A percentile compares a stretch with the other conserved stretches of the same genome.
phyloP scores from a whole-genome alignment of 2,329 filamentous ascomycete genomes.

The Ophiobolus disseminans region DNA sequence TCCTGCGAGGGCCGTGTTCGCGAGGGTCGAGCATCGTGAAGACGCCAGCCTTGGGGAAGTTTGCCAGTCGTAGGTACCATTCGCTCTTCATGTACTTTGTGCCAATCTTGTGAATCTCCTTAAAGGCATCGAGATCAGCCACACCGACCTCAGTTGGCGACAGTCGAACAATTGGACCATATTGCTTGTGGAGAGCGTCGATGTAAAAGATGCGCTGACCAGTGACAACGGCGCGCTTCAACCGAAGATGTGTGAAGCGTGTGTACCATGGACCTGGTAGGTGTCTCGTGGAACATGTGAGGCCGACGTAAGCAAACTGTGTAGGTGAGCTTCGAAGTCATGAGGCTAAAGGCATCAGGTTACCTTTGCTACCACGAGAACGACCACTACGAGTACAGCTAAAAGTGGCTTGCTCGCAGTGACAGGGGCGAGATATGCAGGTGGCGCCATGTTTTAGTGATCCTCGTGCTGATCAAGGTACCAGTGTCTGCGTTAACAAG shows the following conservation, averaged over 20 bases:
- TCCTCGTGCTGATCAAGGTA: not conserved
- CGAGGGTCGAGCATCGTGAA: conserved; percentile 49
- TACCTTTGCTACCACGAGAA: not conserved
- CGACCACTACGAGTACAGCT: not conserved
- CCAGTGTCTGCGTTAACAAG: not conserved
- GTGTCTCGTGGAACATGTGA: conserved; percentile 37
- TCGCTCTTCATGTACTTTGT: conserved; percentile 38
- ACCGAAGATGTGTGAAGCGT: conserved; percentile 42
- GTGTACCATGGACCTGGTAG: conserved; percentile 42
- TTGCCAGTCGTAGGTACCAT: conserved; percentile 34
- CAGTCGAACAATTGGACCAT: conserved; percentile 42
- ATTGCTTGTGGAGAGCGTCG: conserved; percentile 45
- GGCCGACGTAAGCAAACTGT: conserved; percentile 27
- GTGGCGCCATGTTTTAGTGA: not conserved
- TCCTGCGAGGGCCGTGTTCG: conserved; percentile 44
- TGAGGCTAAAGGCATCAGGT: not conserved
- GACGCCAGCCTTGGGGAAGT: conserved; percentile 37
- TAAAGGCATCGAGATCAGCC: conserved; percentile 37
- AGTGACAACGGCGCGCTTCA: conserved; percentile 48
- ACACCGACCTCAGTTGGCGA: conserved; percentile 41
- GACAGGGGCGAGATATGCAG: not conserved
- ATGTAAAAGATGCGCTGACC: conserved; percentile 51
- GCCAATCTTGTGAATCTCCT: conserved; percentile 39
- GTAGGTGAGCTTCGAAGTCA: not conserved
- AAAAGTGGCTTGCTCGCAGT: not conserved